Conservation (phyloP, 305 asterid genomes). For the Fraxinus latifolia region DNA sequence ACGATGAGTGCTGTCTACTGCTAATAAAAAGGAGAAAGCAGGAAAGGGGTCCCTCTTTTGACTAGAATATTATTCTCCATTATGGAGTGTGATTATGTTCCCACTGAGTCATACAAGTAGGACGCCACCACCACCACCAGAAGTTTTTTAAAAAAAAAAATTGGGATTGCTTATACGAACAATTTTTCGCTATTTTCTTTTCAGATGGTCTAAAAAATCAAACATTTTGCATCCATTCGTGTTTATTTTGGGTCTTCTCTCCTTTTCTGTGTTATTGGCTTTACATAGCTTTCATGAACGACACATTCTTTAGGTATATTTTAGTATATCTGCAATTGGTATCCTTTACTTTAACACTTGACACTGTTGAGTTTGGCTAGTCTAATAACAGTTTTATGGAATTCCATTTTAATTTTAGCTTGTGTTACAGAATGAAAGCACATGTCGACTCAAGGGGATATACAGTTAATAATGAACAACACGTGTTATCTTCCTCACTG, state of each 20-base stretch:
- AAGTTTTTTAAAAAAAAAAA: not conserved
- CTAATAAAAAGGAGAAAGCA: not conserved
- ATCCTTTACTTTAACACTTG: not conserved
- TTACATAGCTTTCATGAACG: not conserved
- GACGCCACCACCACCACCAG: not conserved
- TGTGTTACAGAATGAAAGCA: not conserved
- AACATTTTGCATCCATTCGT: not conserved
- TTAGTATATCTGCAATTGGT: not conserved
- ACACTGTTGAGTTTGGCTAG: not conserved
- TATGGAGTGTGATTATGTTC: not conserved
- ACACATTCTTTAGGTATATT: not conserved
- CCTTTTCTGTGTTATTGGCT: not conserved
- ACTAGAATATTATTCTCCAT: not conserved
- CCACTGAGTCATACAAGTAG: not conserved
- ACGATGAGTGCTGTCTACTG: not conserved
- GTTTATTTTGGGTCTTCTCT: not conserved
- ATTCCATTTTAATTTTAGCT: not conserved
- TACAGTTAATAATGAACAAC: not conserved
- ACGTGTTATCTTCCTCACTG: not conserved
- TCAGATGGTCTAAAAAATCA: not conserved
- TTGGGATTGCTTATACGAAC: not conserved
- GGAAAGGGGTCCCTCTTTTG: not conserved
- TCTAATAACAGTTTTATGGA: not conserved
- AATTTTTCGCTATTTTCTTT: not conserved
- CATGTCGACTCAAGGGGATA: not conserved